phyloP scores from a whole-genome alignment of 148 eudicot genomes.

The Polygonum aviculare region DNA sequence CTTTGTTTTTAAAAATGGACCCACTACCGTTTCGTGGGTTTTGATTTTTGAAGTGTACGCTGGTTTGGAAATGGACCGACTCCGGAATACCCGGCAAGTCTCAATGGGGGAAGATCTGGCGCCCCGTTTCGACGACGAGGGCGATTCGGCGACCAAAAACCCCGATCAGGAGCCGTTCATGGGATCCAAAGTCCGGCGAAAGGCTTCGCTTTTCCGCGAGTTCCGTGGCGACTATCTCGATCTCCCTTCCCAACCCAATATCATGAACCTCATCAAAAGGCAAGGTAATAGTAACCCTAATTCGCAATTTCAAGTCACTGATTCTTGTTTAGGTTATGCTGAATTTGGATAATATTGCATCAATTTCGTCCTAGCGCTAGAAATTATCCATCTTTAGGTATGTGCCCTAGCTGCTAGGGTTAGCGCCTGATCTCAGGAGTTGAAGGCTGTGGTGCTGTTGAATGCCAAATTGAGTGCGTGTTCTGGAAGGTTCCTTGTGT shows the following conservation, averaged over 20 bases:
- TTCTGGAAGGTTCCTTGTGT: not conserved
- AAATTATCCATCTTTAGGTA: not conserved
- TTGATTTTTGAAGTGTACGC: not conserved
- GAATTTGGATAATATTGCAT: not conserved
- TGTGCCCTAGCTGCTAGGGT: not conserved
- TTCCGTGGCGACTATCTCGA: constrained; percentile 65
- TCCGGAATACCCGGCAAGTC: not conserved
- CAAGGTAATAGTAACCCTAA: constrained; percentile 43
- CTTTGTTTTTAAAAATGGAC: no score
- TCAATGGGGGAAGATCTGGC: not conserved
- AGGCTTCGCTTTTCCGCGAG: constrained; percentile 46
- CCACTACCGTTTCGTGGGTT: no score
- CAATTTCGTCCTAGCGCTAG: not conserved
- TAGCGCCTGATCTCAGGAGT: not conserved
- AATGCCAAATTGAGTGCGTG: not conserved
- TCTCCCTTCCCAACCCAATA: constrained; percentile 48
- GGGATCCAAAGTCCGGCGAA: constrained; percentile 59
- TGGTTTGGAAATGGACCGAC: not conserved
- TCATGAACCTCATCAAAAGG: constrained; percentile 65
- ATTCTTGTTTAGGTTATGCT: not conserved
- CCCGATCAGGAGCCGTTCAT: constrained; percentile 56
- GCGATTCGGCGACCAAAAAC: not conserved
- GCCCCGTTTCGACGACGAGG: not conserved
- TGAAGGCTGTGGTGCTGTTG: not conserved
- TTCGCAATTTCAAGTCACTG: not conserved